Base-by-base conservation (phyloP, 148 eudicot species). In the Drosera capensis region DNA sequence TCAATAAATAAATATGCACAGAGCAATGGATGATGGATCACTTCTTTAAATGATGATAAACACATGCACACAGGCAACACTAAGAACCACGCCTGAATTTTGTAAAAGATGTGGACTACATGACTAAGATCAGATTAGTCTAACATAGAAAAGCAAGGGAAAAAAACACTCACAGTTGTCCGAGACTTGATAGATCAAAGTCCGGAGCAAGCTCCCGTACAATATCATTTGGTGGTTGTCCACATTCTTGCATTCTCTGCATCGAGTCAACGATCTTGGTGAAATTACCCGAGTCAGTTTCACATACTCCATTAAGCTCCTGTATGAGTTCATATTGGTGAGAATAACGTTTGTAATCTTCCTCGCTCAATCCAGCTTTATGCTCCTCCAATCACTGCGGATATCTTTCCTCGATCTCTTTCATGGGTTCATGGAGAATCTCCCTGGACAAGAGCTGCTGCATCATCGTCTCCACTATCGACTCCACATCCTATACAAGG, bases 221-320 rank as follows among this genome's bases (percentile, higher is more conserved):
- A 25, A 90, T 90, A 49, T 90, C 99, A 65, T 66, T 80, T 8
- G 99, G 99, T 2, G 95, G 99, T 55, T 90, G 99, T 21, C 99
- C 99, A 56, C 95, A 90, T 54, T 90, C 99, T 71, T 90, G 99
- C 95, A 90, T 90, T 60, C 73, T 90, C 74, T 90, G 99, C 99
- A 90, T 90, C 25, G 85, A 87, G 64, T 90, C 99, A 42, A 90
- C 82, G 51, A 90, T 85, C 64, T 79, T 90, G 70, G 74, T 73
- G 64, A 90, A 90, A 74, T 90, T 90, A 24, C 54, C 54, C 25
- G 99, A 88, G 53, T 85, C 86, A 23, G 68, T 64, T 67, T 90
- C 99, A 52, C 85, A 90, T 17, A 78, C 85, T 66, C 42, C 63
- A 64, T 66, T 81, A n/a, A 90, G 67, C 51, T 85, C 92, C 44